Evolutionary conservation across 768 basidiomycete species (phyloP), one percentile per base, ranked within the genome.

Genomic region (Neoboletus magnificus): DNA sequence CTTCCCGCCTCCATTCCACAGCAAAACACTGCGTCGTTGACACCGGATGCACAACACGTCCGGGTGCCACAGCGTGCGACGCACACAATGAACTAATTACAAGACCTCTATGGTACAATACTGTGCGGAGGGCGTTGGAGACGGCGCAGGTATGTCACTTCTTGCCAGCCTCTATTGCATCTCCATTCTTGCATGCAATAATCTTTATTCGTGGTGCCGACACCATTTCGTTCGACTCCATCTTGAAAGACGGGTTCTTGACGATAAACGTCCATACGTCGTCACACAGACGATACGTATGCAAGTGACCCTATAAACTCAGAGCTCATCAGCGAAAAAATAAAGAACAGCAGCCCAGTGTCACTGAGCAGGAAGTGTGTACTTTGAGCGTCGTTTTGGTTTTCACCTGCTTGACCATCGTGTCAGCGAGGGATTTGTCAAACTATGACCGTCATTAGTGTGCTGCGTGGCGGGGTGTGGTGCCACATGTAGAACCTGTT

Each of bases 191-290:
- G 78, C 96, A 98, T 6, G 97, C 96, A 60, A 99, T 94, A 56
- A 99, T 98, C 79, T 98, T 97, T 73, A 97, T 92, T 71, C 89
- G 85, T 29, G 82, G 80, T 5, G 89, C 81, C 39, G 71, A 75
- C 54, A 93, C 84, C 69, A 84, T 76, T 66, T 91, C 87, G 70
- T 89, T 90, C 60, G 85, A 83, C 72, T 99, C 97, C 88, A 98
- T 93, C 75, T 98, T 98, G 76, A 99, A 96, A 16, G 77, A 76
- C 10, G 95, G 89, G 63, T 95, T 86, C 72, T 93, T 91, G 48
- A 98, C 90, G 59, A 96, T 91, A 73, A 98, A 99, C 50, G 96
- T 98, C 97, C 97, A 98, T 46, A 98, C 96, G 67, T 95, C 94
- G 74, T 96, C 93, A 71, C 91, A 93, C 4, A 93, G 79, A 9